Evolutionary conservation across 2,329 filamentous ascomycete genomes (phyloP).

Genomic region (Lachnum nothofagi): DNA sequence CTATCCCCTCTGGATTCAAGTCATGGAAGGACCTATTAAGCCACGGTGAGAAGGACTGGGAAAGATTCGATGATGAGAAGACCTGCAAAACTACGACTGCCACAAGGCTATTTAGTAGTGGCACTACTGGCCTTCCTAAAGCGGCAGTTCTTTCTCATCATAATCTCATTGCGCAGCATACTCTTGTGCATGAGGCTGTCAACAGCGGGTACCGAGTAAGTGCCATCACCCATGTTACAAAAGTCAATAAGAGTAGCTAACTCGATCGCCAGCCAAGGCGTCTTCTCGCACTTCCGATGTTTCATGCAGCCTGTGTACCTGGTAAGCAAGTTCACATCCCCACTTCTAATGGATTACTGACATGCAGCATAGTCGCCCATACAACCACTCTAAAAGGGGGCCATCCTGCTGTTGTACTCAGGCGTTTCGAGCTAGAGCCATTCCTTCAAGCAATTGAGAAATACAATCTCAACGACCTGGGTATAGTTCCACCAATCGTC

Average conservation of each 20-base stretch:
- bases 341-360: background rate
- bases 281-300: constrained; percentile 47
- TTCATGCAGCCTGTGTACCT: constrained; percentile 67
- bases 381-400: constrained; percentile 43
- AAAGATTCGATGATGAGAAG: constrained; percentile 24
- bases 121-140: constrained; percentile 55
- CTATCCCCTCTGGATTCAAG: constrained; percentile 19
- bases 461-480: constrained; percentile 62
- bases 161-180: constrained; percentile 34
- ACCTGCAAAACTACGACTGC: constrained; percentile 33
- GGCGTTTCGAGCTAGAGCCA: constrained; percentile 67
- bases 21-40: constrained; percentile 21
- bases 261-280: constrained; percentile 40
- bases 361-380: constrained; percentile 57
- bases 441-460: constrained; percentile 64
- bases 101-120: constrained; percentile 42
- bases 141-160: constrained; percentile 36
- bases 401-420: constrained; percentile 51
- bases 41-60: constrained; percentile 26
- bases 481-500: constrained; percentile 70
- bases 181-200: constrained; percentile 47
- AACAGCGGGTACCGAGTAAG: constrained; percentile 49
- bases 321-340: constrained; percentile 25
- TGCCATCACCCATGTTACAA: constrained; percentile 45
- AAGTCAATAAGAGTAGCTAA: background rate